phyloP scores from a whole-genome alignment of 768 basidiomycete species.

The Lactifluus piperatus region DNA sequence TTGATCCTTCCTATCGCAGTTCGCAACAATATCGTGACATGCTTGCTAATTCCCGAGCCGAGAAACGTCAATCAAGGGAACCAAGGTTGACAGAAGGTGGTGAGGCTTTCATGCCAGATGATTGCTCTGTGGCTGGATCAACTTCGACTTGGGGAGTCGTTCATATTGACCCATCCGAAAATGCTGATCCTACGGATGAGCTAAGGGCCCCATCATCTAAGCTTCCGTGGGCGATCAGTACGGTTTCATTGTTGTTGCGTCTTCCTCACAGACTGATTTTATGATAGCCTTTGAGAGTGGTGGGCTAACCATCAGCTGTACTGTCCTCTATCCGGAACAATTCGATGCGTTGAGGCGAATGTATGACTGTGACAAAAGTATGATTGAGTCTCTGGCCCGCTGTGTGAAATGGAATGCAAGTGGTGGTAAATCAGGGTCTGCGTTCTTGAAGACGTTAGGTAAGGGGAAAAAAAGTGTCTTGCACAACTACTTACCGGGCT shows the following conservation, averaged over 20 bases:
- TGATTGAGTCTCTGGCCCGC: conserved; percentile 86
- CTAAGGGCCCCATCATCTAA: conserved; percentile 67
- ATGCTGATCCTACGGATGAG: conserved; percentile 66
- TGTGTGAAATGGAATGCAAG: conserved; percentile 95
- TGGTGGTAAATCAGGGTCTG: conserved; percentile 95
- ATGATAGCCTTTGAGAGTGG: conserved; percentile 79
- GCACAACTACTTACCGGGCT: not conserved
- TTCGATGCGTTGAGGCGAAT: conserved; percentile 89
- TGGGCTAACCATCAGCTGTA: conserved; percentile 84
- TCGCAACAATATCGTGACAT: conserved; percentile 79
- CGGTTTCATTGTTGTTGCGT: conserved; percentile 24
- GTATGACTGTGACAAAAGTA: conserved; percentile 90
- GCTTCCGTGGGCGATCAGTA: conserved; percentile 75
- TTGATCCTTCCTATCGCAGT: conserved; percentile 31
- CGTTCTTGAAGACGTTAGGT: conserved; percentile 95
- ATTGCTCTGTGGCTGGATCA: conserved; percentile 70
- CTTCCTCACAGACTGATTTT: conserved; percentile 9
- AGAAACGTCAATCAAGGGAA: conserved; percentile 58
- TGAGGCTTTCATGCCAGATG: conserved; percentile 92
- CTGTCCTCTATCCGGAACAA: conserved; percentile 92
- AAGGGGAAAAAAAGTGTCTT: not conserved
- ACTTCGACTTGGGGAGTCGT: conserved; percentile 91
- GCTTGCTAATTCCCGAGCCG: conserved; percentile 66
- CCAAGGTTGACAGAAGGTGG: conserved; percentile 50
- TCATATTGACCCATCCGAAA: conserved; percentile 62